Base-by-base conservation (phyloP, 2,329 filamentous ascomycete genomes). In the Aspergillus ochraceoroseus region DNA sequence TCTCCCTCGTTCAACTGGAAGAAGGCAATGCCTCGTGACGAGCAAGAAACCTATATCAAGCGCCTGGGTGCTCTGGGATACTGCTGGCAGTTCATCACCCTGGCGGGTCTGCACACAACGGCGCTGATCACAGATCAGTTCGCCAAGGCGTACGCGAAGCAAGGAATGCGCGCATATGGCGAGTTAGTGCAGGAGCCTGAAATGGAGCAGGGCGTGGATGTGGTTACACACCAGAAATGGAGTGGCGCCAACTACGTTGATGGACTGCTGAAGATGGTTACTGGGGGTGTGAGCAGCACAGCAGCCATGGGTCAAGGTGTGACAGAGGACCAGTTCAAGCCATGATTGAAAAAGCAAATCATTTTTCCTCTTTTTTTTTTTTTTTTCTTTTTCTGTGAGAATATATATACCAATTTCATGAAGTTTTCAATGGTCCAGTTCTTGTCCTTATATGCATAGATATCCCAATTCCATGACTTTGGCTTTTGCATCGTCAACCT, bases 71-170 rank as follows among this genome's bases (percentile, higher is more conserved):
- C 72, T 48, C 79, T 98, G 33, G 92, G 92, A 49, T 98, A 98
- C 79, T 94, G 87, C 79, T 98, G 92, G 92, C 92, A 98, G 70
- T 98, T 98, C 76, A 98, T 98, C 74, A 98, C 92, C n/a, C 80
- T 98, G 32, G 92, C 90, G 4, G 92, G 92, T 54, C 77, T 98
- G 62, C 92, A 98, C 75, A 94, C 87, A 48, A 95, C 87, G 3
- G 92, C 90, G 25, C 79, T 98, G 38, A 94, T 95, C 70, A 83
- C 83, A 58, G 81, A 96, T 70, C 80, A 83, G 49, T 98, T 98
- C 70, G 82, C 87, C 45, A 79, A 80, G 62, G 86, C 87, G 33
- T 98, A 85, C 65, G 76, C 83, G 42, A 73, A 79, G 64, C 73
- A 83, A 45, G 90, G 90, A 42, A 98, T 98, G 90, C 82, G 89